Percentiles rank a stretch among this genome's conserved stretches.
Conservation (phyloP, 2,329 filamentous ascomycete species). For the Sporothrix inflata region DNA sequence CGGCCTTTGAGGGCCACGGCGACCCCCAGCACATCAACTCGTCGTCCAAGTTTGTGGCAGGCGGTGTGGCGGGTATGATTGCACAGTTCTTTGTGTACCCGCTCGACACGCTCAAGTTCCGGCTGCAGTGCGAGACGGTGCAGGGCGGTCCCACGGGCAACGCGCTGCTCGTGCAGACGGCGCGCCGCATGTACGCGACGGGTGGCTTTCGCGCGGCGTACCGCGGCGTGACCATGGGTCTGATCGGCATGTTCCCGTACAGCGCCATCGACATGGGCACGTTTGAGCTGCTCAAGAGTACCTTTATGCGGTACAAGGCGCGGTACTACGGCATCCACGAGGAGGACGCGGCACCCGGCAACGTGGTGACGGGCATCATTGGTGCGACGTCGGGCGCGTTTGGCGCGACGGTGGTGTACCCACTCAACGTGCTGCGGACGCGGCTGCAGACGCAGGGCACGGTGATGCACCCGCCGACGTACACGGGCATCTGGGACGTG, state of each 20-base stretch:
- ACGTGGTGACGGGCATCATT: constrained; percentile 83
- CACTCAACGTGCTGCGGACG: constrained; percentile 89
- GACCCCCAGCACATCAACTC: constrained; percentile 79
- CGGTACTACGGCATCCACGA: constrained; percentile 72
- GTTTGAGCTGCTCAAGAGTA: constrained; percentile 87
- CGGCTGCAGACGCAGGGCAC: constrained; percentile 93
- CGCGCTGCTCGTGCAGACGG: constrained; percentile 78
- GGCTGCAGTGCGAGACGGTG: constrained; percentile 93
- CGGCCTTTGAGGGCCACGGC: constrained; percentile 82
- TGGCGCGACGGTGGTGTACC: constrained; percentile 92
- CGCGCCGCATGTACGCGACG: constrained; percentile 80
- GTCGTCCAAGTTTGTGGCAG: constrained; percentile 86
- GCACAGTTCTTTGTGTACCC: constrained; percentile 97
- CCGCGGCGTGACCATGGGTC: constrained; percentile 88
- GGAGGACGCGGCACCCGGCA: constrained; percentile 79
- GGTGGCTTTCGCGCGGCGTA: constrained; percentile 80
- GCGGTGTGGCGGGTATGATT: constrained; percentile 89
- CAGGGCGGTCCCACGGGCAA: constrained; percentile 82
- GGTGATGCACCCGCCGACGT: constrained; percentile 84
- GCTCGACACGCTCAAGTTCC: constrained; percentile 79
- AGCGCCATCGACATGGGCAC: constrained; percentile 95
- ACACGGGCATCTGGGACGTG: constrained; percentile 89
- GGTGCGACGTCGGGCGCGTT: constrained; percentile 90
- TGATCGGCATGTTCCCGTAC: constrained; percentile 97
- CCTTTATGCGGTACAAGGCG: constrained; percentile 71